phyloP scores from a whole-genome alignment of 768 basidiomycete species.

The Kwoniella europaea region DNA sequence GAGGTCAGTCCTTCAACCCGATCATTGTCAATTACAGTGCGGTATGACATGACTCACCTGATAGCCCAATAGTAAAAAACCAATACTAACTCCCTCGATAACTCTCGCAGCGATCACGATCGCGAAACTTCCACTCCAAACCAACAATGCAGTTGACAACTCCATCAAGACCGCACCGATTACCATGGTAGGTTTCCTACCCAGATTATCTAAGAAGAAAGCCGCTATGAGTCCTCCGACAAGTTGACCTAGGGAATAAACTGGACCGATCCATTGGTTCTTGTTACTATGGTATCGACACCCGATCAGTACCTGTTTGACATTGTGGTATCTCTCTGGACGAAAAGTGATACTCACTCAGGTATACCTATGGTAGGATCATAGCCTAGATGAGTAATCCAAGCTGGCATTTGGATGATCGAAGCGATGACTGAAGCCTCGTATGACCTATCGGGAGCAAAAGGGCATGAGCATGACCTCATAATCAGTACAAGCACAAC shows the following conservation, averaged over 20 bases:
- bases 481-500: not conserved
- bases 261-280: constrained; percentile 48
- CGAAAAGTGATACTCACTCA: constrained; percentile 26
- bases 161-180: constrained; percentile 39
- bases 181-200: constrained; percentile 35
- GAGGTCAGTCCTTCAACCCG: too few relatives aligned
- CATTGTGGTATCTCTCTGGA: not conserved
- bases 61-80: constrained; percentile 40
- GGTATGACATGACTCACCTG: constrained; percentile 30
- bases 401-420: constrained; percentile 39
- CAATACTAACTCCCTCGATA: constrained; percentile 41
- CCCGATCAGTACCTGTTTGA: not conserved
- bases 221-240: constrained; percentile 40
- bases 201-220: constrained; percentile 39
- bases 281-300: constrained; percentile 4
- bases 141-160: constrained; percentile 36
- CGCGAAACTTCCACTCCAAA: constrained; percentile 31
- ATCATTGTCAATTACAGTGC: too few relatives aligned
- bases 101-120: constrained; percentile 43
- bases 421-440: constrained; percentile 41
- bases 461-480: not conserved
- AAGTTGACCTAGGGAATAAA: constrained; percentile 43
- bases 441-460: constrained; percentile 27
- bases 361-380: constrained; percentile 29
- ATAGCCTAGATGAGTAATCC: constrained; percentile 39